These are phyloP conservation scores for Cryptosporidium meleagridis DNA, from an alignment of 169 alveolate genomes.

Conservation along the genomic window DNA sequence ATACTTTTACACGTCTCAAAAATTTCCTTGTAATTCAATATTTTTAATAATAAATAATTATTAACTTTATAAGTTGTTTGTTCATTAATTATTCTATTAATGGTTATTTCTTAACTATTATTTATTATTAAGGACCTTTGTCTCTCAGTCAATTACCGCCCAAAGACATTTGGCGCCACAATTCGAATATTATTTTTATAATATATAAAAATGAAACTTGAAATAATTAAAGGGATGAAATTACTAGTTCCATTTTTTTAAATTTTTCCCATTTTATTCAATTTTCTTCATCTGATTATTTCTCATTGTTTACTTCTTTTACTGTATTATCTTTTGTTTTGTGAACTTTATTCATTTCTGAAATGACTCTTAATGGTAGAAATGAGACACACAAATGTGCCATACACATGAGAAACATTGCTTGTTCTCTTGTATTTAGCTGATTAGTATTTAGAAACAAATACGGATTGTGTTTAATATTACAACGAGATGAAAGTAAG, in stretches of 20 bases:
- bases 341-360: too few relatives aligned
- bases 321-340: too few relatives aligned
- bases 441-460: too few relatives aligned
- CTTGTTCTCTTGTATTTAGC: not conserved
- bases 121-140: not conserved
- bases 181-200: not conserved
- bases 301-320: not conserved
- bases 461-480: too few relatives aligned
- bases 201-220: too few relatives aligned
- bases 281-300: too few relatives aligned
- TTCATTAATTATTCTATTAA: not conserved
- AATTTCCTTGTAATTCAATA: not conserved
- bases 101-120: not conserved
- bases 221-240: not conserved
- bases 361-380: too few relatives aligned
- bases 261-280: not conserved
- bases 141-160: conserved; percentile 1
- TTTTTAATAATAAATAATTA: not conserved
- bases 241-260: too few relatives aligned
- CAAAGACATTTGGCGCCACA: conserved; percentile 1
- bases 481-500: too few relatives aligned
- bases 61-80: not conserved
- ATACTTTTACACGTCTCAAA: conserved; percentile 25
- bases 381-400: too few relatives aligned
- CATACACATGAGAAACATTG: not conserved